Evolutionary conservation across 1,284 basidiomycete species (phyloP), one percentile per base, ranked within the genome.

Genomic region (Schizophyllum amplum): DNA sequence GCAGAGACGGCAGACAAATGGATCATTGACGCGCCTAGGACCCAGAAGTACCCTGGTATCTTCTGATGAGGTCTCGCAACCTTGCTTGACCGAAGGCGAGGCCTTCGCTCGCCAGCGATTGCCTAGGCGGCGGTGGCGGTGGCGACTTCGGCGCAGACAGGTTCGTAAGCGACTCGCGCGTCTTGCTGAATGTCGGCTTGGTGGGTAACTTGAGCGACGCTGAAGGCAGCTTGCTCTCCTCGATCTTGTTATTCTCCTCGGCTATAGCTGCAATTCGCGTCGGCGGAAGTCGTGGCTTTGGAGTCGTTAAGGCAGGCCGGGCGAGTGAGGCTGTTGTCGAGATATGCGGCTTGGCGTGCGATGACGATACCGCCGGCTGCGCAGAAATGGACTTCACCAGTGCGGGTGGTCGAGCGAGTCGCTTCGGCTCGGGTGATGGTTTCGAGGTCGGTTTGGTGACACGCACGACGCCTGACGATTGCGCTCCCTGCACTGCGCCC

Each of bases 311-410:
- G 2, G 33, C 33, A 3, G 79, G 79, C 20, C 83, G 77, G 17
- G 83, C 84, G 22, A 90, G 76, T 1, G 87, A 87, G 2, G 86
- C 87, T 1, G 86, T 88, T 0, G 83, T 83, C 4, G 87, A 88
- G 2, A 90, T 69, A 63, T 79, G 81, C 2, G 88, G 87, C 4
- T 74, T 78, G 15, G 87, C 87, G 59, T 84, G 79, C 0, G 86
- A 87, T 0, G 84, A 84, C 0, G 84, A 86, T 4, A 89, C 63
- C 5, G 82, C 67, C 0, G 86, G 86, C 17, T 87, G 86, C 1
- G 84, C 81, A 6, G 82, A 82, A 1, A 24, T 9, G 2, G 79
- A 76, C 64, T 84, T 85, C 58, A 76, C 71, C 55, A 78, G 60
- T 11, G 22, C 48, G 13, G 48, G 48, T 24, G 70, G 63, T 59